A percentile compares a stretch with the other conserved stretches of the same genome.
Evolutionary conservation across 1,284 basidiomycete genomes (phyloP).

Genomic region (Sparassis latifolia): DNA sequence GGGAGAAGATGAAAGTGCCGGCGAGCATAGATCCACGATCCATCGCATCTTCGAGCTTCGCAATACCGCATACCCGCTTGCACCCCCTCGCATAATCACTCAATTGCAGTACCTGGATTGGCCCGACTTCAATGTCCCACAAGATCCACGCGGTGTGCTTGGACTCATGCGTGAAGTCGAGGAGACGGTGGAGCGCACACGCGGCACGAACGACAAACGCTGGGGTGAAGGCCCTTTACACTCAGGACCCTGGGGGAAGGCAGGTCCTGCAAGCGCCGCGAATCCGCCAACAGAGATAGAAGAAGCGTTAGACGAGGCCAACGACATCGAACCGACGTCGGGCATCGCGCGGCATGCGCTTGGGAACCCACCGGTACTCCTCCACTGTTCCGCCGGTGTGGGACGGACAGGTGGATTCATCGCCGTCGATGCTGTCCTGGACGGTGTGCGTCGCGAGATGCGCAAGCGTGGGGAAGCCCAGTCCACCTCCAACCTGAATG

Average conservation of each 20-base stretch:
- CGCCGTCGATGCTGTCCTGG: slow-evolving; percentile 80
- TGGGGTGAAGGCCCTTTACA: slow-evolving; percentile 30
- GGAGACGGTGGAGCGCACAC: slow-evolving; percentile 50
- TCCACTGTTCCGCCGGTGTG: slow-evolving; percentile 88
- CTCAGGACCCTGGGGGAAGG: slow-evolving; percentile 2
- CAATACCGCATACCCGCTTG: slow-evolving; percentile 52
- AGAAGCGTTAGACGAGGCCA: slow-evolving; percentile 6
- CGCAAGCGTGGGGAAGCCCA: slow-evolving; percentile 24
- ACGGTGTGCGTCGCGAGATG: slow-evolving; percentile 67
- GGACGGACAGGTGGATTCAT: slow-evolving; percentile 92
- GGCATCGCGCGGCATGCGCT: slow-evolving; percentile 45
- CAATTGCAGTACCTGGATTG: slow-evolving; percentile 90
- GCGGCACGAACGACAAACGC: slow-evolving; percentile 31
- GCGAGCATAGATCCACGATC: slow-evolving; percentile 36
- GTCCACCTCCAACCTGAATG: slow-evolving; percentile 10
- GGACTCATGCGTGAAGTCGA: slow-evolving; percentile 60
- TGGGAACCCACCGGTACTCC: slow-evolving; percentile 48
- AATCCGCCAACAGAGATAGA: slow-evolving; percentile 5
- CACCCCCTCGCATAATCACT: slow-evolving; percentile 53
- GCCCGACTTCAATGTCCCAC: slow-evolving; percentile 93
- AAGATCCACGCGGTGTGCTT: slow-evolving; percentile 69
- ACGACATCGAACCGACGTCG: slow-evolving; percentile 37
- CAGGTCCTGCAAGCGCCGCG: slow-evolving; percentile 3
- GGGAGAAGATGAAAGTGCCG: slow-evolving; percentile 17
- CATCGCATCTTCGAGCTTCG: slow-evolving; percentile 67